These are phyloP conservation scores for Trichothecium roseum DNA, from an alignment of 2,329 filamentous ascomycete genomes.

Conservation along the genomic window DNA sequence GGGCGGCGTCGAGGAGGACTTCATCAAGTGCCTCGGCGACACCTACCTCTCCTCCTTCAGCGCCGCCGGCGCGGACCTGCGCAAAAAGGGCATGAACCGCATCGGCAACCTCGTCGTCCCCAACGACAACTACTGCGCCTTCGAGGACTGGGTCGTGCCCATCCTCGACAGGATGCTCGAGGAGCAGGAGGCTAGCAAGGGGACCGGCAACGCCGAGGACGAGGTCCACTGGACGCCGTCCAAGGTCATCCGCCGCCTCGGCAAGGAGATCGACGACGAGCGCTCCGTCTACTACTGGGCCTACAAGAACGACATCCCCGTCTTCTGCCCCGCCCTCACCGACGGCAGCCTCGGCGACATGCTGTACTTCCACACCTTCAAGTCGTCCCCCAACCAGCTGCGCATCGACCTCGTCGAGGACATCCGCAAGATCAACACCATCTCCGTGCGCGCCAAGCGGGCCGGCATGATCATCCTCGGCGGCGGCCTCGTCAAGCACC, in stretches of 20 bases:
- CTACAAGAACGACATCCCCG: slow-evolving; percentile 89
- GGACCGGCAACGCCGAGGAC: slow-evolving; percentile 50
- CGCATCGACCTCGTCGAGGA: slow-evolving; percentile 89
- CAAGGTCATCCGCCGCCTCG: slow-evolving; percentile 80
- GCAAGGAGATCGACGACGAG: slow-evolving; percentile 90
- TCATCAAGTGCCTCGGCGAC: slow-evolving; percentile 94
- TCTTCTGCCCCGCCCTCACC: slow-evolving; percentile 93
- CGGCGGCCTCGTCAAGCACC: slow-evolving; percentile 93
- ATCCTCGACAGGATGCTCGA: slow-evolving; percentile 90
- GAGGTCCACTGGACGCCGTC: slow-evolving; percentile 86
- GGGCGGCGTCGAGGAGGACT: slow-evolving; percentile 90
- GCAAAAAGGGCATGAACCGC: slow-evolving; percentile 80
- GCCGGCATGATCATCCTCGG: slow-evolving; percentile 94
- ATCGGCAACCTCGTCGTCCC: slow-evolving; percentile 95
- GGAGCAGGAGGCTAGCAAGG: slow-evolving; percentile 77
- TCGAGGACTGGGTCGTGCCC: slow-evolving; percentile 95
- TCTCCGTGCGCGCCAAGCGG: slow-evolving; percentile 76
- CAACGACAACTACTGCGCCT: slow-evolving; percentile 90
- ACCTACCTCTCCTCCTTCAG: slow-evolving; percentile 88
- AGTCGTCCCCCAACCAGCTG: slow-evolving; percentile 69
- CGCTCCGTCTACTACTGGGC: slow-evolving; percentile 95
- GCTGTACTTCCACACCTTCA: slow-evolving; percentile 98
- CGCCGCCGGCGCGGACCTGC: slow-evolving; percentile 64
- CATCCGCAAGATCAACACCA: slow-evolving; percentile 84
- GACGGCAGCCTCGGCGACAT: slow-evolving; percentile 95